Conservation (phyloP, 306 rosid species). For the Acacia confusa region DNA sequence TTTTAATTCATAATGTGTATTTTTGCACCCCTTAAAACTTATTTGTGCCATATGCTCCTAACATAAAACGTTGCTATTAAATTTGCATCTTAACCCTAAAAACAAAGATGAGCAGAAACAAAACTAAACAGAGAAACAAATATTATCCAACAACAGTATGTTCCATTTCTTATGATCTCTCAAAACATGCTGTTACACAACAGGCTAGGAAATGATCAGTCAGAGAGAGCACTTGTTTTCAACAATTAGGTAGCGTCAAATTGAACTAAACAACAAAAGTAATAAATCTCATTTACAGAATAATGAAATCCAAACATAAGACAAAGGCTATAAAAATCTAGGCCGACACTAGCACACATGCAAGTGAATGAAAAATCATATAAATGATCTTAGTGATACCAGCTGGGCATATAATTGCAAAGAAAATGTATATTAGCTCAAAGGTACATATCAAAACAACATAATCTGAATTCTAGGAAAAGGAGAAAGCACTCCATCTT, state of each 20-base stretch:
- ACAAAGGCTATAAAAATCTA: neutral
- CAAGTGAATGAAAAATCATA: neutral
- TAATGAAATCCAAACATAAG: neutral
- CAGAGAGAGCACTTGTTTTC: neutral
- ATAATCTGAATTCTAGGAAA: neutral
- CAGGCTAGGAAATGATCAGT: neutral
- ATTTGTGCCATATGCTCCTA: no score
- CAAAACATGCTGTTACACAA: neutral
- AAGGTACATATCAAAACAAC: neutral
- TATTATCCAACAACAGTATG: neutral
- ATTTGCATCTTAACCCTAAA: no score
- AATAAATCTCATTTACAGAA: neutral
- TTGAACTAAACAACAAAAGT: neutral
- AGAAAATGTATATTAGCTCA: neutral
- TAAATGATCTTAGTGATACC: neutral
- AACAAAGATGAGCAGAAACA: conserved; percentile 11
- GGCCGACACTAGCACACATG: neutral
- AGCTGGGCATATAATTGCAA: neutral
- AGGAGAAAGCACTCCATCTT: neutral
- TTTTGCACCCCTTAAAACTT: no score
- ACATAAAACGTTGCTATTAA: no score
- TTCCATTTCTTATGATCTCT: neutral
- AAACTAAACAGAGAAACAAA: neutral
- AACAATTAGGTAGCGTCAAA: neutral
- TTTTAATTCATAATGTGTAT: no score